A percentile compares a stretch with the other conserved stretches of the same genome.
Evolutionary conservation across 164 flowering plant species (phyloP).

Genomic region (Sedum album): DNA sequence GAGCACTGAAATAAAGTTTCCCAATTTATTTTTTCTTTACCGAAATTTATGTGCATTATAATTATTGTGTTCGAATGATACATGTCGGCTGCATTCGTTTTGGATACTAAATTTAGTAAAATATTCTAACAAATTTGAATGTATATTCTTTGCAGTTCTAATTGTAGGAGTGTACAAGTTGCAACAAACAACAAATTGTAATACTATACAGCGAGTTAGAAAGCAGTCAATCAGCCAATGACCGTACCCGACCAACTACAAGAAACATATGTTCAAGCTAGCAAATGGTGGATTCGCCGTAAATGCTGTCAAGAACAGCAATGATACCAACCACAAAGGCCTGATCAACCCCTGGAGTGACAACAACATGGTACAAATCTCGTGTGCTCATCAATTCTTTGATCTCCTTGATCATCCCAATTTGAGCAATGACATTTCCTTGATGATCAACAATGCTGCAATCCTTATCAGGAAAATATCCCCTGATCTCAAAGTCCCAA

Average conservation of each 20-base stretch:
- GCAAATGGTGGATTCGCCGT: constrained; percentile 62
- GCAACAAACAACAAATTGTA: too few relatives aligned
- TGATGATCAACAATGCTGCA: constrained; percentile 47
- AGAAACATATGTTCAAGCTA: constrained; percentile 5
- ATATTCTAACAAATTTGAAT: neutral
- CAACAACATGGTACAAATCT: constrained; percentile 61
- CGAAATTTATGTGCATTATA: too few relatives aligned
- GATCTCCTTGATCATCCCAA: constrained; percentile 36
- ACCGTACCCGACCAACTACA: too few relatives aligned
- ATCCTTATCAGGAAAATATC: constrained; percentile 50
- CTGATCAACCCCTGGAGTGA: constrained; percentile 70
- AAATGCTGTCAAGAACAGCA: constrained; percentile 74
- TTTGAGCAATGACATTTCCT: constrained; percentile 49
- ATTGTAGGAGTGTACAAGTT: neutral
- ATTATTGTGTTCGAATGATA: too few relatives aligned
- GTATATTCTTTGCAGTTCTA: neutral
- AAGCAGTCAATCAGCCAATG: too few relatives aligned
- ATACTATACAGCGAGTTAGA: too few relatives aligned
- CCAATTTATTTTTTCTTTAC: too few relatives aligned
- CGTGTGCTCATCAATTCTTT: constrained; percentile 31
- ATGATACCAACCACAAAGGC: constrained; percentile 79
- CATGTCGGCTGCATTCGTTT: too few relatives aligned
- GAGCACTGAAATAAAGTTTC: too few relatives aligned
- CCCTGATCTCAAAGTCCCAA: constrained; percentile 57
- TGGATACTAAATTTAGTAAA: too few relatives aligned